These are phyloP conservation scores for Pholiota molesta DNA, from an alignment of 768 basidiomycete species.

Conservation along the genomic window DNA sequence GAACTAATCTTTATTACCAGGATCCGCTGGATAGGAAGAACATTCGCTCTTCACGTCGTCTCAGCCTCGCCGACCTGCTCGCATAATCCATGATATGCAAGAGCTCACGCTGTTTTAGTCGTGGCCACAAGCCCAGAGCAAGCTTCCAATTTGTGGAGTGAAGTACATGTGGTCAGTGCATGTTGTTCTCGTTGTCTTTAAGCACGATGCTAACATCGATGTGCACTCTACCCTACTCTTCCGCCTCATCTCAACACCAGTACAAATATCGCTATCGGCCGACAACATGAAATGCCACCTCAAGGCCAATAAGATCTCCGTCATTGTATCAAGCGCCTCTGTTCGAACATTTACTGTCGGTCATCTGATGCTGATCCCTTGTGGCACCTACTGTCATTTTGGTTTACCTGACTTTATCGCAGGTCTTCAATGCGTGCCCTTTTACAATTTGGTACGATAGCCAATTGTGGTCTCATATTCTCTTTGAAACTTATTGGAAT, in stretches of 20 bases:
- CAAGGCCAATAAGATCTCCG: conserved; percentile 20
- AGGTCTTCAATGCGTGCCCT: conserved; percentile 63
- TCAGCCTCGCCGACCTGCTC: neutral
- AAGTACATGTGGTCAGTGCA: neutral
- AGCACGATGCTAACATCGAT: conserved; percentile 4
- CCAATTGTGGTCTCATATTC: neutral
- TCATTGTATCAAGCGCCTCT: conserved; percentile 35
- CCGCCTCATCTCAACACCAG: neutral
- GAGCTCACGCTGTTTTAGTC: neutral
- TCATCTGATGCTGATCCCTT: neutral
- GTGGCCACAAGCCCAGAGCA: neutral
- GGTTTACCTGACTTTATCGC: neutral
- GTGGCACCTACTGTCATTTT: neutral
- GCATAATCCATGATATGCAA: no score
- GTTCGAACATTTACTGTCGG: conserved; percentile 60
- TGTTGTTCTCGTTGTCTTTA: neutral
- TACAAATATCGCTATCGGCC: neutral
- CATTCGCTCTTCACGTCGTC: neutral
- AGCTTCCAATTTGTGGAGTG: conserved; percentile 2
- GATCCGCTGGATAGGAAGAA: neutral
- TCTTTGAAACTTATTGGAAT: neutral
- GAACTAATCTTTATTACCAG: neutral
- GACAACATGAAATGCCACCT: conserved; percentile 32
- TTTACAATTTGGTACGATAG: conserved; percentile 65
- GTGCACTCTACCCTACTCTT: neutral